Evolutionary conservation across 2,329 filamentous ascomycete species (phyloP), one percentile per base, ranked within the genome.

Genomic region (Hawksworthiomyces lignivorus): DNA sequence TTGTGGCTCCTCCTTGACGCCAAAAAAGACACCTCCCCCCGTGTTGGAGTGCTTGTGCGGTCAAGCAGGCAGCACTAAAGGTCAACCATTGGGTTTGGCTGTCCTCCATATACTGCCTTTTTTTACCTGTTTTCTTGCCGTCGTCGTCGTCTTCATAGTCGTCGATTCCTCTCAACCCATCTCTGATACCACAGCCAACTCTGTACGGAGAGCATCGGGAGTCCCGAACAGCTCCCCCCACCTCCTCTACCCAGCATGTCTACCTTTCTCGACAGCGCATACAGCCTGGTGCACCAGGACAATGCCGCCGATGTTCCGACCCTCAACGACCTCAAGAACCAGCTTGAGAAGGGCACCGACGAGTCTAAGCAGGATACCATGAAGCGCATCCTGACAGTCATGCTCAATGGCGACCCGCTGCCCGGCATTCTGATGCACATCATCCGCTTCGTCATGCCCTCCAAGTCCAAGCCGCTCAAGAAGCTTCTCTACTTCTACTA

Each of bases 401-500:
- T 98, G 92, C 79, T 98, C 58, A 97, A 97, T 63, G 92, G 92
- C 54, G 90, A 98, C 60, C 82, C 92, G 30, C 92, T 98, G 83
- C 84, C 89, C 20, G 82, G 88, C 54, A 75, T 98, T 17, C 80
- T 98, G 55, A 98, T 98, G 92, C 92, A 97, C 70, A 98, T 98
- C 59, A 98, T 98, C 64, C 87, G 92, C 62, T 98, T 98, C 62
- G 89, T 98, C 56, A 98, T 98, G 92, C 92, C 92, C 12, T 95
- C 88, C 50, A 96, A 94, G 71, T 87, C 85, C 65, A 98, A 98
- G 70, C 72, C 84, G 31, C 72, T 98, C 56, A 98, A 98, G 78
- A 98, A 98, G 72, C 76, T 98, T 48, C 77, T 98, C 43, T 98
- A 98, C 69, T 92, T 98, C 65, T 98, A 98, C 72, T 96, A 97